A percentile compares a stretch with the other conserved stretches of the same genome.
These are phyloP conservation scores for Brassica juncea DNA, from an alignment of 345 rosid genomes.

Conservation along the genomic window DNA sequence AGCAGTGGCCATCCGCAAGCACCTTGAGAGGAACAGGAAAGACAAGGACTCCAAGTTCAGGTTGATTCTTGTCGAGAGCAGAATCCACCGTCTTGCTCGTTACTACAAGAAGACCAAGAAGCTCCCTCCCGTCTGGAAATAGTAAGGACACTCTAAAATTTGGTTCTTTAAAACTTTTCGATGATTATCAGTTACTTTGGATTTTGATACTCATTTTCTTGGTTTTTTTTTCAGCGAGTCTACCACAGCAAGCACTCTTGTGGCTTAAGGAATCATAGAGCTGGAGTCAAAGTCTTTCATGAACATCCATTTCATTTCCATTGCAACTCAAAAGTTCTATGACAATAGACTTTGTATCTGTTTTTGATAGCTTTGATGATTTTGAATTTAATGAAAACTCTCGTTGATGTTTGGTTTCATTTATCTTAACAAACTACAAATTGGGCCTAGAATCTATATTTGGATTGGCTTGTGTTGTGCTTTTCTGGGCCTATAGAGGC, in stretches of 20 bases:
- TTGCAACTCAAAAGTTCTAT: neutral
- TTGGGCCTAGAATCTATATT: neutral
- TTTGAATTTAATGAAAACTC: conserved; percentile 6
- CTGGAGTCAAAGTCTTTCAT: neutral
- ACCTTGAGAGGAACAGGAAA: conserved; percentile 94
- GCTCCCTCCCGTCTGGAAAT: conserved; percentile 95
- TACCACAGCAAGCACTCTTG: conserved; percentile 68
- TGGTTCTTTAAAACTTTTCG: neutral
- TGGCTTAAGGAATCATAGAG: conserved; percentile 43
- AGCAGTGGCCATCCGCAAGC: conserved; percentile 92
- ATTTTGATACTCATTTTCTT: neutral
- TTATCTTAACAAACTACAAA: neutral
- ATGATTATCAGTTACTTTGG: neutral
- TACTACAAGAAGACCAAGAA: conserved; percentile 96
- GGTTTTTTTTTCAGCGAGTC: conserved; percentile 50
- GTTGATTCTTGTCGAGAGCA: conserved; percentile 89
- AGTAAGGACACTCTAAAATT: conserved; percentile 46
- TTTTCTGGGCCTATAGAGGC: neutral
- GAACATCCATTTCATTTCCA: conserved; percentile 12
- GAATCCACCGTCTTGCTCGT: conserved; percentile 92
- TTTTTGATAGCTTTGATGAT: conserved; percentile 24
- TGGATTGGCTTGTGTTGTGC: neutral
- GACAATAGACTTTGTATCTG: neutral
- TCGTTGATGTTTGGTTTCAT: neutral
- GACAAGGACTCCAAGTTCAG: conserved; percentile 93